Conservation (phyloP, 1,284 basidiomycete species). For the Afroboletus lepidellus region DNA sequence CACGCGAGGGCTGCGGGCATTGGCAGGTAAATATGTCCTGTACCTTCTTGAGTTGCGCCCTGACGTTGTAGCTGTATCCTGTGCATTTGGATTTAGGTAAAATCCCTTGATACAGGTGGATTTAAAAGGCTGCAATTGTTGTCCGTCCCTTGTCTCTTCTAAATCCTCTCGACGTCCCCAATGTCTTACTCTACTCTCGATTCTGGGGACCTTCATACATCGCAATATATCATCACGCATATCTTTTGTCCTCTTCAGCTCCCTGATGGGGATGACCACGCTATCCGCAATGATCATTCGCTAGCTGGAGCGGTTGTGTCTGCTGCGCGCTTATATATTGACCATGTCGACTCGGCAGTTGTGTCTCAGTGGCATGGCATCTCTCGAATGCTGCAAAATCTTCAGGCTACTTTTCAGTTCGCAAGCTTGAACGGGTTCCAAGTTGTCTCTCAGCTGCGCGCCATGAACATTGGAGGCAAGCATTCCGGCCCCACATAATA, state of each 20-base stretch:
- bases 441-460: constrained; percentile 11
- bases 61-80: constrained; percentile 2
- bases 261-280: constrained; percentile 20
- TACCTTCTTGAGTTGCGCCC: background rate
- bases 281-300: constrained; percentile 7
- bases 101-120: background rate
- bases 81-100: constrained; percentile 1
- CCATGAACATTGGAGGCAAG: constrained; percentile 21
- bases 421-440: constrained; percentile 3
- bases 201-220: background rate
- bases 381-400: constrained; percentile 21
- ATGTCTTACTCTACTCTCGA: constrained; percentile 3
- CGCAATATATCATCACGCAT: background rate
- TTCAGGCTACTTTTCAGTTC: constrained; percentile 8
- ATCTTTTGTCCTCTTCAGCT: constrained; percentile 22
- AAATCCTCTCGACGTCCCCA: background rate
- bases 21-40: background rate
- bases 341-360: background rate
- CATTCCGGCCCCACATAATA: accelerated
- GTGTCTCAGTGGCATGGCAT: constrained; percentile 12
- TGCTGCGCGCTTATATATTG: background rate
- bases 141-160: background rate
- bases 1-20: background rate
- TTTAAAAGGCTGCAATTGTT: background rate
- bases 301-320: constrained; percentile 7